phyloP scores from a whole-genome alignment of 2,329 filamentous ascomycete genomes.

The Berkeleyomyces rouxiae region DNA sequence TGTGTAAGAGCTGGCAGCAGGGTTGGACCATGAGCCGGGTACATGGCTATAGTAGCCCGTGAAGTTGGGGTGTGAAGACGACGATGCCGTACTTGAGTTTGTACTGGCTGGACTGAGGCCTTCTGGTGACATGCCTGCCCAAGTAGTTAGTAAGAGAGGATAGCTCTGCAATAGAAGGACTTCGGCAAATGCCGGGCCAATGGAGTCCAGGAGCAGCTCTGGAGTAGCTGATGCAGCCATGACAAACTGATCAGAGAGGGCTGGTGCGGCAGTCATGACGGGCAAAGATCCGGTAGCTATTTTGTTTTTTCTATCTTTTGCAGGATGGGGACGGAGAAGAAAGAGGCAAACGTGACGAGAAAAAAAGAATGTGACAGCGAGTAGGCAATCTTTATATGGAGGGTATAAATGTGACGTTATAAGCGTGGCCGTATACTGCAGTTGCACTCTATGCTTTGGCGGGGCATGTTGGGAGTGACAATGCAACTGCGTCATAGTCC shows the following conservation, averaged over 20 bases:
- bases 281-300: not conserved
- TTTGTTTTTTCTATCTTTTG: not conserved
- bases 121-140: constrained; percentile 35
- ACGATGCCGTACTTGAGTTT: constrained; percentile 35
- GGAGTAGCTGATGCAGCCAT: not conserved
- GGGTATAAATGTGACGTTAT: not conserved
- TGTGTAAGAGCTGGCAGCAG: constrained; percentile 31
- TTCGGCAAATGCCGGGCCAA: not conserved
- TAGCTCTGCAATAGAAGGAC: not conserved
- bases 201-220: not conserved
- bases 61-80: constrained; percentile 29
- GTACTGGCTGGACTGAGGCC: constrained; percentile 46
- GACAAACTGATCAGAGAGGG: not conserved
- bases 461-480: not conserved
- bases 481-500: not conserved
- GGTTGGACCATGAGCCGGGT: constrained; percentile 42
- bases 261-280: not conserved
- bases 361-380: not conserved
- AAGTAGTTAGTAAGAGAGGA: constrained; percentile 5
- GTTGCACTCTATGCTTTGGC: not conserved
- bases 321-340: not conserved
- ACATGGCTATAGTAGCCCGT: constrained; percentile 35
- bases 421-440: not conserved
- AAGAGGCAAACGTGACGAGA: not conserved
- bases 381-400: not conserved